Percentiles rank a stretch among this genome's conserved stretches.
Conservation (phyloP, 805 yeast genomes). For the Candida anglica region DNA sequence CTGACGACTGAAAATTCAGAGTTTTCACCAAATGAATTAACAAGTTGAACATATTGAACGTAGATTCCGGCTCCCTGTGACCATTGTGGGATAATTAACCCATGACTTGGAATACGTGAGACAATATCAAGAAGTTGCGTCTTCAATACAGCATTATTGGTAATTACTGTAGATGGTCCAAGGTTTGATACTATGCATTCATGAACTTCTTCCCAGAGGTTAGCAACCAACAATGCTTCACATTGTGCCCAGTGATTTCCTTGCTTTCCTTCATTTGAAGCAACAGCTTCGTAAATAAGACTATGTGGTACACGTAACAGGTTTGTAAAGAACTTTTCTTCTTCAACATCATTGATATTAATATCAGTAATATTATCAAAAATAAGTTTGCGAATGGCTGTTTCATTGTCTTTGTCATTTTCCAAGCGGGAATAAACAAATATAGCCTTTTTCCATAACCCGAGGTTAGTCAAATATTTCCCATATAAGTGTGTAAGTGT, state of each 20-base stretch:
- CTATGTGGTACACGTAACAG: constrained; percentile 45
- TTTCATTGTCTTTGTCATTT: constrained; percentile 43
- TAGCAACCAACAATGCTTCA: constrained; percentile 58
- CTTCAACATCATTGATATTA: constrained; percentile 15
- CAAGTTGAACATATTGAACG: constrained; percentile 41
- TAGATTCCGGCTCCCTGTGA: constrained; percentile 56
- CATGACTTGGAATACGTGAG: constrained; percentile 38
- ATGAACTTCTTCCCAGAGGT: constrained; percentile 61
- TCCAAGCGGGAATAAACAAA: constrained; percentile 57
- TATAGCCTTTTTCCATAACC: constrained; percentile 55
- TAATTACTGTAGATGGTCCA: constrained; percentile 70
- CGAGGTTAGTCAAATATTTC: constrained; percentile 42
- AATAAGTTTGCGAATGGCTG: constrained; percentile 34
- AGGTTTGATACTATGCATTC: constrained; percentile 47
- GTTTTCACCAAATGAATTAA: constrained; percentile 11
- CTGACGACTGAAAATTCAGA: constrained; percentile 1
- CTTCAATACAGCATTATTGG: constrained; percentile 34
- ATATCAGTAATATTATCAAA: constrained; percentile 28
- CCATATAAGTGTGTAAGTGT: constrained; percentile 40
- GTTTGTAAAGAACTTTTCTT: constrained; percentile 32
- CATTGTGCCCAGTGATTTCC: constrained; percentile 60
- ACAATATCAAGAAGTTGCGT: constrained; percentile 37
- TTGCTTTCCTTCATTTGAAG: constrained; percentile 46
- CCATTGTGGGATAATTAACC: constrained; percentile 45
- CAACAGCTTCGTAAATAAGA: constrained; percentile 54